Conservation (phyloP, 768 basidiomycete species). For the Tephrocybe sp. region DNA sequence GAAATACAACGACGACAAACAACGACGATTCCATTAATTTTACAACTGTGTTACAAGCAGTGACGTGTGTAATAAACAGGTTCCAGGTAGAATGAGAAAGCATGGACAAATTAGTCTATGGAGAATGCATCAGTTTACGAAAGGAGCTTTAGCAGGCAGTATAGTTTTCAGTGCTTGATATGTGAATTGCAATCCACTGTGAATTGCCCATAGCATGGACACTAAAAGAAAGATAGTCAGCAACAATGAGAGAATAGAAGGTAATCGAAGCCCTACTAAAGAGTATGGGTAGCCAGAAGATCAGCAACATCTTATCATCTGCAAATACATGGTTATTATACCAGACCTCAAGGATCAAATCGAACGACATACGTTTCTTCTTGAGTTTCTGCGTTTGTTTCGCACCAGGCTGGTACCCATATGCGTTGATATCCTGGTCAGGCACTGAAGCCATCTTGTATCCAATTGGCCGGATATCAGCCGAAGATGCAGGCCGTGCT, state of each 20-base stretch:
- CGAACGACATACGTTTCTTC: constrained; percentile 64
- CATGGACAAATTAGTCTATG: constrained; percentile 5
- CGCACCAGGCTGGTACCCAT: constrained; percentile 57
- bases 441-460: constrained; percentile 53
- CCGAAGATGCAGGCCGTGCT: constrained; percentile 21
- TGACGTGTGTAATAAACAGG: constrained; percentile 4
- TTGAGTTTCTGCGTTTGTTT: constrained; percentile 46
- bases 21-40: neutral
- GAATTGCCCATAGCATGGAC: constrained; percentile 61
- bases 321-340: constrained; percentile 14
- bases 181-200: constrained; percentile 52
- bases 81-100: constrained; percentile 3
- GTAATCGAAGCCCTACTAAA: constrained; percentile 54
- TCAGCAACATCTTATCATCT: constrained; percentile 84
- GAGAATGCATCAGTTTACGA: constrained; percentile 33
- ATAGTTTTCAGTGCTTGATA: constrained; percentile 49
- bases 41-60: constrained; percentile 16
- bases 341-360: neutral
- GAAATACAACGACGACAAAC: neutral
- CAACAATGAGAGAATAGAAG: neutral
- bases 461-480: constrained; percentile 40
- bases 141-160: constrained; percentile 42
- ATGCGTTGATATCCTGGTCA: constrained; percentile 69
- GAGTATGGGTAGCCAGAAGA: constrained; percentile 88
- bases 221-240: constrained; percentile 35